A percentile compares a stretch with the other conserved stretches of the same genome.
These are phyloP conservation scores for Aureobasidium sp. DNA, from an alignment of 2,329 filamentous ascomycete genomes.

Conservation along the genomic window DNA sequence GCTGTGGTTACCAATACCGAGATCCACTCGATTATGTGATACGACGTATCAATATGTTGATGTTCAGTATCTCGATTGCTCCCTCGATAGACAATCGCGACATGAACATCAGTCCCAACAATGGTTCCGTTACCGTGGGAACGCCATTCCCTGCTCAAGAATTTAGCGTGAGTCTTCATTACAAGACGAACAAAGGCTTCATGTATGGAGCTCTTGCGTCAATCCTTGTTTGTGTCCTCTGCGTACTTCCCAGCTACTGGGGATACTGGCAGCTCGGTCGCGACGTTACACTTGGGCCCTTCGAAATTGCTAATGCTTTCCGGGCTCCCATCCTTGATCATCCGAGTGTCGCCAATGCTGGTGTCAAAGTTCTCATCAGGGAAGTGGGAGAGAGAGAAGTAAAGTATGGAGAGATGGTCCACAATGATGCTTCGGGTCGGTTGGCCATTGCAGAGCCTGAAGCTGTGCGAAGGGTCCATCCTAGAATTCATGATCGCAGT, in stretches of 20 bases:
- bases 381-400: slow-evolving; percentile 15
- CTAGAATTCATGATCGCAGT: not conserved
- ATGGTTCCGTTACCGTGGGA: too few relatives aligned
- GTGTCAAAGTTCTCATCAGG: slow-evolving; percentile 3
- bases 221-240: too few relatives aligned
- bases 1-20: slow-evolving; percentile 26
- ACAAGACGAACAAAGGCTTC: too few relatives aligned
- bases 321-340: slow-evolving; percentile 28
- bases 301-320: slow-evolving; percentile 41
- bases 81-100: too few relatives aligned
- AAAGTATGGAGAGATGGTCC: slow-evolving; percentile 17
- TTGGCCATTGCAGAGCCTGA: slow-evolving; percentile 19
- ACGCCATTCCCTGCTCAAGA: too few relatives aligned
- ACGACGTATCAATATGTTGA: slow-evolving; percentile 28
- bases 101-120: too few relatives aligned
- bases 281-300: slow-evolving; percentile 38
- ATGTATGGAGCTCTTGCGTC: too few relatives aligned
- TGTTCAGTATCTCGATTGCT: slow-evolving; percentile 26
- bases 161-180: too few relatives aligned
- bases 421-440: not conserved
- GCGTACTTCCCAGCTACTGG: too few relatives aligned
- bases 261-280: too few relatives aligned
- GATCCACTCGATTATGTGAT: slow-evolving; percentile 23
- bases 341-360: slow-evolving; percentile 7
- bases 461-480: not conserved